Percentiles rank a stretch among this genome's conserved stretches.
Conservation (phyloP, 164 flowering plant genomes). For the Annona squamosa region DNA sequence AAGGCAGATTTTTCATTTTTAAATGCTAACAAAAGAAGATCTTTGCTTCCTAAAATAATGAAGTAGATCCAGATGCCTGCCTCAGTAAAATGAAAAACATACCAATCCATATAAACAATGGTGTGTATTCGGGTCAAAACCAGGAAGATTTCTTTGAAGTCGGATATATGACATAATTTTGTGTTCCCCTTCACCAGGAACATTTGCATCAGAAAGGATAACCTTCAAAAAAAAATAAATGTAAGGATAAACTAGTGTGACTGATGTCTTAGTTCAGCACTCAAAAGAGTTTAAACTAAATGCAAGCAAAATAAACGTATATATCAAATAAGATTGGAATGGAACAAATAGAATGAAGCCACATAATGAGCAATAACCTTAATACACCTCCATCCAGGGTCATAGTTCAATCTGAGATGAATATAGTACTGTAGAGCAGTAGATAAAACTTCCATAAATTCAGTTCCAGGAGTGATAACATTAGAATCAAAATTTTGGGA, state of each 20-base stretch:
- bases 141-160: conserved; percentile 91
- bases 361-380: conserved; percentile 43
- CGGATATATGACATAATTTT: conserved; percentile 94
- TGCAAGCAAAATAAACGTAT: not conserved
- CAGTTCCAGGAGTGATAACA: conserved; percentile 95
- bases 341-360: not conserved
- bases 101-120: conserved; percentile 99
- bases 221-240: conserved; percentile 43
- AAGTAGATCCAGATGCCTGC: not conserved
- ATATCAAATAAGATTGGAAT: not conserved
- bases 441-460: conserved; percentile 85
- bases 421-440: conserved; percentile 83
- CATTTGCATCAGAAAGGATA: conserved; percentile 96
- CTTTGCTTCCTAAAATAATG: not conserved
- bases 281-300: not conserved
- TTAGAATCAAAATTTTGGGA: conserved; percentile 90
- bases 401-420: conserved; percentile 78
- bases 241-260: conserved; percentile 1
- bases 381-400: conserved; percentile 83
- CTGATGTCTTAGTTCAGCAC: not conserved
- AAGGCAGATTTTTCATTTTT: not conserved
- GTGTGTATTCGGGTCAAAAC: conserved; percentile 94
- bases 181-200: conserved; percentile 99
- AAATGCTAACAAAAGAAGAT: not conserved
- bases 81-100: conserved; percentile 21